Conservation (phyloP, 2,329 filamentous ascomycete species). For the Metarhizium sp. region DNA sequence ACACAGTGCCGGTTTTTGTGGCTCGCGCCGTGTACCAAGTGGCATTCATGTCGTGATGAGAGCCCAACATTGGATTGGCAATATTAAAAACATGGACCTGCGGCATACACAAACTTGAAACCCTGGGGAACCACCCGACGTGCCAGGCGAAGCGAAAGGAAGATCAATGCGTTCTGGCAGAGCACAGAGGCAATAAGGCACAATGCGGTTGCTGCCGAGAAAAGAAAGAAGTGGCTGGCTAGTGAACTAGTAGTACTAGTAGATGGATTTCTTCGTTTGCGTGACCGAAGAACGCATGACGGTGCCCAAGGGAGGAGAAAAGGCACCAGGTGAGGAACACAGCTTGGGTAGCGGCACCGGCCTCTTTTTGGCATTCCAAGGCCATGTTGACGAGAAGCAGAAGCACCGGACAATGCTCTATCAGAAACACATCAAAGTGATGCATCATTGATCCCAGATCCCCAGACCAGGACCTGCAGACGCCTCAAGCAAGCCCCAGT, state of each 20-base stretch:
- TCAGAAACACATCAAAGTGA: neutral
- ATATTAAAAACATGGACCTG: neutral
- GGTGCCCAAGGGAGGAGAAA: too few relatives aligned
- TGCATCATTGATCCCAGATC: neutral
- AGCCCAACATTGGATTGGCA: neutral
- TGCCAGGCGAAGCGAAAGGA: neutral
- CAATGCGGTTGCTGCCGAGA: neutral
- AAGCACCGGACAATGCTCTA: too few relatives aligned
- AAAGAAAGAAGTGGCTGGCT: neutral
- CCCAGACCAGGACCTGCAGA: neutral
- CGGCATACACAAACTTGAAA: neutral
- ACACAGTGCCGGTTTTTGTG: constrained; percentile 2
- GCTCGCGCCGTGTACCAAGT: neutral
- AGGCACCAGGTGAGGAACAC: neutral
- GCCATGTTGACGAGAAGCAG: neutral
- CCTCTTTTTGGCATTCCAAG: neutral
- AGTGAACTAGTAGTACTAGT: neutral
- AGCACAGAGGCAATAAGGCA: neutral
- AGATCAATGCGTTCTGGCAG: neutral
- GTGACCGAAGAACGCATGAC: too few relatives aligned
- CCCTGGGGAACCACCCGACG: neutral
- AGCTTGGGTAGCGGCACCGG: neutral
- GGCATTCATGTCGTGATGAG: neutral
- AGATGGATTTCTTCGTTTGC: too few relatives aligned
- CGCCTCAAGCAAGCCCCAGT: neutral